Evolutionary conservation across 768 basidiomycete genomes (phyloP).

Genomic region (Leucogyrophana mollusca): DNA sequence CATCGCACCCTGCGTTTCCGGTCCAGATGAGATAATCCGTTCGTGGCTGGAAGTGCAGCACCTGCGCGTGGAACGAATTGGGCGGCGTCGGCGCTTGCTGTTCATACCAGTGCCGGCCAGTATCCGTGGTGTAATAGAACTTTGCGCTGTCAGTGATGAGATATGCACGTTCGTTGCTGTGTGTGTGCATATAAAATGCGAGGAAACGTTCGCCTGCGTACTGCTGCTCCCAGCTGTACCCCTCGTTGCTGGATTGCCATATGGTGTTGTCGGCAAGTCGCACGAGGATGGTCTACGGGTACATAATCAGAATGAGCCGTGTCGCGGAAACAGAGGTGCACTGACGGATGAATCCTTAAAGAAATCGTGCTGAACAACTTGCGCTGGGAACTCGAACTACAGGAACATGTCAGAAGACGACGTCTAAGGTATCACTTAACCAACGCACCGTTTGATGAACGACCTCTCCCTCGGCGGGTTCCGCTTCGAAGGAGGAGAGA

Average conservation of each 20-base stretch:
- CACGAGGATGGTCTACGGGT: constrained; percentile 72
- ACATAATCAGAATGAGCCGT: constrained; percentile 3
- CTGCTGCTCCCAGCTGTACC: constrained; percentile 83
- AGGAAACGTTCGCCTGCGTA: constrained; percentile 64
- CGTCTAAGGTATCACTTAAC: not conserved
- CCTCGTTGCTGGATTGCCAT: constrained; percentile 96
- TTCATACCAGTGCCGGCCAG: constrained; percentile 68
- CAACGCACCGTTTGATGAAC: constrained; percentile 68
- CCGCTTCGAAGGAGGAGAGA: constrained; percentile 42
- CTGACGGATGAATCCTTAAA: constrained; percentile 77
- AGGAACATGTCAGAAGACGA: not conserved
- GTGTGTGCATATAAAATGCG: constrained; percentile 84
- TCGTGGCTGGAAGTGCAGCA: constrained; percentile 85
- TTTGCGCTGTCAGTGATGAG: constrained; percentile 69
- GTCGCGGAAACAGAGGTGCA: not conserved
- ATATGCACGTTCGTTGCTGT: constrained; percentile 80
- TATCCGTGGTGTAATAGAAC: constrained; percentile 82
- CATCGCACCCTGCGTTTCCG: constrained; percentile 68
- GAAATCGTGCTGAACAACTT: constrained; percentile 77
- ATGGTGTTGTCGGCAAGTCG: constrained; percentile 73
- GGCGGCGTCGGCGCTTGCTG: constrained; percentile 64
- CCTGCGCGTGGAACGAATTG: constrained; percentile 73
- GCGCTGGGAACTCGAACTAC: constrained; percentile 65
- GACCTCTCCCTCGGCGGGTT: constrained; percentile 77
- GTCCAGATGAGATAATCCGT: constrained; percentile 90